Percentiles rank a stretch among this genome's conserved stretches.
phyloP scores from a whole-genome alignment of 1,284 basidiomycete genomes.

The Mycena citricolor region DNA sequence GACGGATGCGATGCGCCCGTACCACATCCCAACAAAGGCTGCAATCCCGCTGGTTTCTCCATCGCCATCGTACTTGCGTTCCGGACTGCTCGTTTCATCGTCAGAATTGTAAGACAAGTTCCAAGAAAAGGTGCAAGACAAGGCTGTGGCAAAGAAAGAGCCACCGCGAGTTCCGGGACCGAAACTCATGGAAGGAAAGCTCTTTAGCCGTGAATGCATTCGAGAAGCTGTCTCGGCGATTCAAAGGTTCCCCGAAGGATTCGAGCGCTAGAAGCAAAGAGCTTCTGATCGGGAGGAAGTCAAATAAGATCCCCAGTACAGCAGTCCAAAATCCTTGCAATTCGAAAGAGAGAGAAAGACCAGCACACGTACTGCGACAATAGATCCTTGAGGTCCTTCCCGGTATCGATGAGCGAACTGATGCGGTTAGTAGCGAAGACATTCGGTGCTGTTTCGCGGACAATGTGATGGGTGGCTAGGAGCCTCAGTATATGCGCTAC shows the following conservation, averaged over 20 bases:
- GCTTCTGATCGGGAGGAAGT: no score
- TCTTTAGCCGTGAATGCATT: not conserved
- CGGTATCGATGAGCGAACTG: slow-evolving; percentile 64
- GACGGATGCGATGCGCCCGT: not conserved
- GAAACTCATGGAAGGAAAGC: not conserved
- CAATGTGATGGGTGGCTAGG: slow-evolving; percentile 70
- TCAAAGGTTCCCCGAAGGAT: no score
- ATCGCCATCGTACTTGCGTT: slow-evolving; percentile 54
- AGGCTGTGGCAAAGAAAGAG: not conserved
- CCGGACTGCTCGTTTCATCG: no score
- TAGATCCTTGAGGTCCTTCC: slow-evolving; percentile 41
- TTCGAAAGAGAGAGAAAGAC: not conserved
- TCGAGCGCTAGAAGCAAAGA: no score
- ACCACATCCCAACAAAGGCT: slow-evolving; percentile 69
- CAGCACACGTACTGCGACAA: slow-evolving; percentile 20
- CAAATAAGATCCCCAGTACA: no score
- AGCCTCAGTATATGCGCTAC: slow-evolving; percentile 65
- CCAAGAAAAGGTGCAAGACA: not conserved
- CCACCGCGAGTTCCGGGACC: no score
- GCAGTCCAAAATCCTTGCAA: no score
- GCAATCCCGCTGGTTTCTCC: slow-evolving; percentile 63
- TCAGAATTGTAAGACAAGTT: no score
- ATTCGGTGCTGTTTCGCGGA: slow-evolving; percentile 61
- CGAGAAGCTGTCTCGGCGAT: no score
- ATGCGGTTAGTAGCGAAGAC: slow-evolving; percentile 68